Percentiles rank a stretch among this genome's conserved stretches.
These are phyloP conservation scores for Diaporthe vexans DNA, from an alignment of 2,329 filamentous ascomycete species.

Conservation along the genomic window DNA sequence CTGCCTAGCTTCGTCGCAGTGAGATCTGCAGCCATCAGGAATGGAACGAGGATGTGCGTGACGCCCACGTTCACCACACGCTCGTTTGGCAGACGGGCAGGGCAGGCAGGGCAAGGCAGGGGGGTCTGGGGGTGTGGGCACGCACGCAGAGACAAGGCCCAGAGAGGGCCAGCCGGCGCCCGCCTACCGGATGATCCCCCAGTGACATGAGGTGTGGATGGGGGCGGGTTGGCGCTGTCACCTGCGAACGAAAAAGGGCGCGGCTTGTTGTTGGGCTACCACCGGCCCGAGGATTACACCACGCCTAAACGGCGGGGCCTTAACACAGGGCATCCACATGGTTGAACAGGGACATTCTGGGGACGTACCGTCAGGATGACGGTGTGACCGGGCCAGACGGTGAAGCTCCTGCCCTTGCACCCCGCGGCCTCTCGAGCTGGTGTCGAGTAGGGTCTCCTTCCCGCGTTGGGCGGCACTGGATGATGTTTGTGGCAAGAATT, in stretches of 20 bases:
- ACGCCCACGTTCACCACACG: constrained; percentile 28
- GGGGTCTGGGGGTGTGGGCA: too few relatives aligned
- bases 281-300: constrained; percentile 16
- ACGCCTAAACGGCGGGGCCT: constrained; percentile 8
- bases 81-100: constrained; percentile 7
- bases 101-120: not conserved
- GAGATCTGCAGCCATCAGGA: constrained; percentile 27
- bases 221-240: constrained; percentile 20
- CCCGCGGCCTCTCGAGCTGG: not conserved
- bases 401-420: not conserved
- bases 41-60: constrained; percentile 23
- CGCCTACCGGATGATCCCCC: constrained; percentile 6
- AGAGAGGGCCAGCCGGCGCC: not conserved
- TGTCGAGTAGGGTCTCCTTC: not conserved
- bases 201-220: constrained; percentile 33
- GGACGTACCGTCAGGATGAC: not conserved
- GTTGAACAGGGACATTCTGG: not conserved
- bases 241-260: constrained; percentile 11
- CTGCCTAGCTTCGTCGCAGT: constrained; percentile 7
- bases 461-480: not conserved
- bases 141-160: not conserved
- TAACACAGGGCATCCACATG: constrained; percentile 16
- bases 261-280: constrained; percentile 13
- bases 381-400: not conserved
- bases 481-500: not conserved